Conservation (phyloP, 192 early-diverging fungal species). For the Funneliformis geosporum region DNA sequence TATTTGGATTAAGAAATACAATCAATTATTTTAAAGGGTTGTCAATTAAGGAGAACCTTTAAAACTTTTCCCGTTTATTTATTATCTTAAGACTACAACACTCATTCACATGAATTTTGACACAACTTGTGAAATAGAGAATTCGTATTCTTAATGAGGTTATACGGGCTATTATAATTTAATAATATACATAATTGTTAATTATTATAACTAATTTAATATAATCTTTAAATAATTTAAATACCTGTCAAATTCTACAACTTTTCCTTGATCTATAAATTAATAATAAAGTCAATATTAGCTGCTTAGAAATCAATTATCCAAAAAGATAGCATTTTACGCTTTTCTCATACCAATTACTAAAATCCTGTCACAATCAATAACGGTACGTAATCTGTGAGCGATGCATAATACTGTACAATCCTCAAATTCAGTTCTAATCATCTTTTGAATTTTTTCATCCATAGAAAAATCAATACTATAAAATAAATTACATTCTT, state of each 20-base stretch:
- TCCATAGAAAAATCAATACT: conserved; percentile 87
- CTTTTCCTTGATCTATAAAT: conserved; percentile 67
- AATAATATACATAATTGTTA: neutral
- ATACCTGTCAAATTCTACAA: conserved; percentile 75
- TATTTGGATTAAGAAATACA: conserved; percentile 66
- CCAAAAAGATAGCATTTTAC: neutral
- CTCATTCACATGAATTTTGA: conserved; percentile 78
- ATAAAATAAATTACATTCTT: conserved; percentile 55
- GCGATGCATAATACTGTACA: conserved; percentile 90
- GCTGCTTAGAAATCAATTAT: conserved; percentile 36
- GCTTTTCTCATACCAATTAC: conserved; percentile 46
- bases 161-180: conserved; percentile 53
- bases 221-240: neutral
- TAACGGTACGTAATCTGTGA: conserved; percentile 85
- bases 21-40: conserved; percentile 55
- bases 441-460: conserved; percentile 84
- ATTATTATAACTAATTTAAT: neutral
- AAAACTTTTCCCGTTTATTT: neutral
- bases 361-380: conserved; percentile 83
- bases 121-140: conserved; percentile 79
- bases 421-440: conserved; percentile 73
- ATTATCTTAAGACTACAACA: conserved; percentile 46
- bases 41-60: conserved; percentile 31
- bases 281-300: conserved; percentile 44
- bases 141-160: conserved; percentile 59